A percentile compares a stretch with the other conserved stretches of the same genome.
Evolutionary conservation across 1,284 basidiomycete species (phyloP).

Genomic region (Ganoderma boninense): DNA sequence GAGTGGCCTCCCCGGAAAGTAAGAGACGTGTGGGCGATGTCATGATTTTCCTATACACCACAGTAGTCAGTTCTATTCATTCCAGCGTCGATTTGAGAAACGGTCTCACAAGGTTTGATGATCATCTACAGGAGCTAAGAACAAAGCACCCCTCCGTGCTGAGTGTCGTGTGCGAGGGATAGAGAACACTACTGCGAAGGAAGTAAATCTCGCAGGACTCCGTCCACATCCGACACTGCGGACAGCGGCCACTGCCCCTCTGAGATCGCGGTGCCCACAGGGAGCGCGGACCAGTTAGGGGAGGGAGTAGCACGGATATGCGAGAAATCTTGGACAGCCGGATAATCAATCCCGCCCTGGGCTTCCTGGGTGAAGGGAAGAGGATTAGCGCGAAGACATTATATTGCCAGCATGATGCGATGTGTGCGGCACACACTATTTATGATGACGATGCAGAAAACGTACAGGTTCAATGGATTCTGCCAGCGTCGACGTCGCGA

Average conservation of each 20-base stretch:
- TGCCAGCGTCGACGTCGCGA: neutral
- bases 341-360: conserved; percentile 36
- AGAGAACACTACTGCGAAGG: neutral
- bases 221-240: conserved; percentile 11
- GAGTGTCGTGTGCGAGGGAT: neutral
- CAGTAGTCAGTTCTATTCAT: neutral
- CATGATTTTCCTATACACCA: neutral
- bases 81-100: neutral
- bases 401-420: neutral
- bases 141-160: neutral
- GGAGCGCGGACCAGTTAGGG: conserved; percentile 69
- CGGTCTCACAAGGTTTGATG: neutral
- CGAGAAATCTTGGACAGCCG: conserved; percentile 80
- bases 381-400: neutral
- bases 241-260: conserved; percentile 32
- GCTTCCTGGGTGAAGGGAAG: neutral
- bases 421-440: neutral
- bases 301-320: conserved; percentile 78
- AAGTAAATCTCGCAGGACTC: conserved; percentile 12
- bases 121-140: neutral
- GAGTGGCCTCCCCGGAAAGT: neutral
- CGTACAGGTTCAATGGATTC: conserved; percentile 8
- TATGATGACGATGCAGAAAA: neutral
- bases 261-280: conserved; percentile 17
- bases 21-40: neutral